These are phyloP conservation scores for Lenzites betulinus DNA, from an alignment of 768 basidiomycete species.

Conservation along the genomic window DNA sequence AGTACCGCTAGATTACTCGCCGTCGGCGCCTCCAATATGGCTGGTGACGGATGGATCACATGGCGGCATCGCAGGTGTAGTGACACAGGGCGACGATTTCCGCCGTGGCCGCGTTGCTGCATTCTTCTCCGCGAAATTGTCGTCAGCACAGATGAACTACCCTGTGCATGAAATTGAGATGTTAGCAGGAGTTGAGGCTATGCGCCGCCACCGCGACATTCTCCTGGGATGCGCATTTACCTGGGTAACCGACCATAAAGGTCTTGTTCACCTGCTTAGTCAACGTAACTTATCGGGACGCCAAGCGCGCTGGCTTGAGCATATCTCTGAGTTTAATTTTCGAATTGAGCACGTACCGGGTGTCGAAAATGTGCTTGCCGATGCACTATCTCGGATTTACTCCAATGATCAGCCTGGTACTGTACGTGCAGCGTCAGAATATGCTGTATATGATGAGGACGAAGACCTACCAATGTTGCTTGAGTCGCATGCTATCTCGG, in stretches of 20 bases:
- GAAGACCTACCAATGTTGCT: neutral
- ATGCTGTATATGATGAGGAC: conserved; percentile 16
- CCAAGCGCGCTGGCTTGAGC: conserved; percentile 33
- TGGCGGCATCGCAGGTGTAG: conserved; percentile 22
- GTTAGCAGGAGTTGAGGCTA: conserved; percentile 38
- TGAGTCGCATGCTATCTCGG: conserved; percentile 2
- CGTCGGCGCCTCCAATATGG: conserved; percentile 22
- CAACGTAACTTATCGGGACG: conserved; percentile 29
- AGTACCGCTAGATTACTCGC: conserved; percentile 27
- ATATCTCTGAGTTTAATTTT: conserved; percentile 34
- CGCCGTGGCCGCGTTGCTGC: conserved; percentile 19
- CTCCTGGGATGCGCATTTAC: conserved; percentile 28
- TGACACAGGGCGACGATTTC: conserved; percentile 28
- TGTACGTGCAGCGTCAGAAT: conserved; percentile 27
- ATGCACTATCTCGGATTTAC: conserved; percentile 24
- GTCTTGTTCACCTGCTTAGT: conserved; percentile 21
- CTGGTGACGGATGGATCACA: conserved; percentile 29
- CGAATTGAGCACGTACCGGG: conserved; percentile 33
- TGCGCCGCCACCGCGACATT: conserved; percentile 34
- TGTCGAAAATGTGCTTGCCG: conserved; percentile 29
- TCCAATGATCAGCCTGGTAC: conserved; percentile 24
- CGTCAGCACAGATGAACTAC: conserved; percentile 34
- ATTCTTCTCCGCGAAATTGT: conserved; percentile 34
- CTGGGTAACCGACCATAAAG: conserved; percentile 33
- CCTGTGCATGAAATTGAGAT: conserved; percentile 43